Conservation (phyloP, 2,329 filamentous ascomycete species). For the Colletotrichum plurivorum region DNA sequence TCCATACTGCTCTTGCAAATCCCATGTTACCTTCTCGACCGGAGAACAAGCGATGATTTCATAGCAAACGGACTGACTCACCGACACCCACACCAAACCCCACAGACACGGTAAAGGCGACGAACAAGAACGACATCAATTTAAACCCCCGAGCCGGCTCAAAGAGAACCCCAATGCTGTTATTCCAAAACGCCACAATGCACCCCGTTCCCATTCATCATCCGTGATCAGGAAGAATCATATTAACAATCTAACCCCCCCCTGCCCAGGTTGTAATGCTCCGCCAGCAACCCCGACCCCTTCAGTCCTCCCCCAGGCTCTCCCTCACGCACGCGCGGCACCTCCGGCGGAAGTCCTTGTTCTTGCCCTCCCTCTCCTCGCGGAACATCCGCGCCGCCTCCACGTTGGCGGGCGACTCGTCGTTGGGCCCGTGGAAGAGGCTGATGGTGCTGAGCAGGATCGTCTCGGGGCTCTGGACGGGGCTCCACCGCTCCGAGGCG, state of each 20-base stretch:
- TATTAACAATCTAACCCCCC: no score
- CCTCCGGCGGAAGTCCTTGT: slow-evolving; percentile 81
- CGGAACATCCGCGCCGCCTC: slow-evolving; percentile 92
- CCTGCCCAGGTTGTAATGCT: no score
- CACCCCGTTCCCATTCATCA: neutral
- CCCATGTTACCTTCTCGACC: no score
- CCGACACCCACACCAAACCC: no score
- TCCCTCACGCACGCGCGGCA: slow-evolving; percentile 86
- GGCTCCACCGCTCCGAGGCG: slow-evolving; percentile 91
- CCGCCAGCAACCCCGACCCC: no score
- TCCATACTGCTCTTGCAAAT: no score
- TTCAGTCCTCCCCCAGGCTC: slow-evolving; percentile 81
- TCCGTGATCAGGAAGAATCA: neutral
- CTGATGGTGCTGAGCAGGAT: slow-evolving; percentile 94
- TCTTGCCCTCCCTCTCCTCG: slow-evolving; percentile 75
- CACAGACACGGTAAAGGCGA: no score
- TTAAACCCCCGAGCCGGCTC: neutral
- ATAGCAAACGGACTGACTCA: no score
- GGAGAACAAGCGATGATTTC: no score
- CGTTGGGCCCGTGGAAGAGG: slow-evolving; percentile 92
- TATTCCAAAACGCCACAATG: slow-evolving; percentile 12
- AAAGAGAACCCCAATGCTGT: slow-evolving; percentile 4
- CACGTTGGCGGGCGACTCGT: slow-evolving; percentile 95
- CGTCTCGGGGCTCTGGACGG: slow-evolving; percentile 94
- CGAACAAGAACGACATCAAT: neutral